Evolutionary conservation across 345 rosid species (phyloP).

Genomic region (Camelina neglecta): DNA sequence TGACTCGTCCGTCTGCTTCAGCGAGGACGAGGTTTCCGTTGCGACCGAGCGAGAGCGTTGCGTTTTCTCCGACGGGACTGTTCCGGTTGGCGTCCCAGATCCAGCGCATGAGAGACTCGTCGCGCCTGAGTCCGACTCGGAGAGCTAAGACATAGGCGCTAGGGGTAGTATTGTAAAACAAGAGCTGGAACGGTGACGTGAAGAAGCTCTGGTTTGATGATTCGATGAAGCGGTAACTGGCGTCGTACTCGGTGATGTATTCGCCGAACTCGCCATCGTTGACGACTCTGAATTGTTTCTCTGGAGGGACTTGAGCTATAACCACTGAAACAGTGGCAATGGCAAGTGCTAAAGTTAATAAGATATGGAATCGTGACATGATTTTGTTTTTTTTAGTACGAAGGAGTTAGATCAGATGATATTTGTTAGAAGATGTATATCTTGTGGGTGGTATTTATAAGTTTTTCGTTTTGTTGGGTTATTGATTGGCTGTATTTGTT

Average conservation of each 20-base stretch:
- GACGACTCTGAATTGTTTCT: slow-evolving; percentile 36
- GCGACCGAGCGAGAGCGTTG: slow-evolving; percentile 52
- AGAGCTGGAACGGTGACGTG: slow-evolving; percentile 48
- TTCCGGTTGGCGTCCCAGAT: slow-evolving; percentile 77
- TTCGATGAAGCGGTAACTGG: slow-evolving; percentile 35
- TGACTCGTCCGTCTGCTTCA: slow-evolving; percentile 59
- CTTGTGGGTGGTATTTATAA: slow-evolving; percentile 16
- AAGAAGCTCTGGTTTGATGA: slow-evolving; percentile 41
- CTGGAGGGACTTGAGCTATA: slow-evolving; percentile 44
- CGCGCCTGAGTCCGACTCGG: slow-evolving; percentile 49
- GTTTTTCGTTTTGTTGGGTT: not conserved
- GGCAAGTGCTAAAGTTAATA: slow-evolving; percentile 15
- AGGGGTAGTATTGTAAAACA: slow-evolving; percentile 65
- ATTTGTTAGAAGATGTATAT: not conserved
- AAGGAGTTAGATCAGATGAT: slow-evolving; percentile 13
- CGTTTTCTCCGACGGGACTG: slow-evolving; percentile 63
- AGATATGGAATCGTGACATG: slow-evolving; percentile 19
- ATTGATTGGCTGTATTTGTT: slow-evolving; percentile 24
- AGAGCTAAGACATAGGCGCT: slow-evolving; percentile 58
- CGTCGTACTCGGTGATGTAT: slow-evolving; percentile 44
- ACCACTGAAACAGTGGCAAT: slow-evolving; percentile 30
- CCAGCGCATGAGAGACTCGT: slow-evolving; percentile 52
- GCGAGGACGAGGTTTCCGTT: slow-evolving; percentile 67
- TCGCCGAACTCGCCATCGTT: slow-evolving; percentile 45
- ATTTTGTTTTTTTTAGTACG: not conserved